Evolutionary conservation across 1,284 basidiomycete species (phyloP), one percentile per base, ranked within the genome.

Genomic region (Sphagnurus paluster): DNA sequence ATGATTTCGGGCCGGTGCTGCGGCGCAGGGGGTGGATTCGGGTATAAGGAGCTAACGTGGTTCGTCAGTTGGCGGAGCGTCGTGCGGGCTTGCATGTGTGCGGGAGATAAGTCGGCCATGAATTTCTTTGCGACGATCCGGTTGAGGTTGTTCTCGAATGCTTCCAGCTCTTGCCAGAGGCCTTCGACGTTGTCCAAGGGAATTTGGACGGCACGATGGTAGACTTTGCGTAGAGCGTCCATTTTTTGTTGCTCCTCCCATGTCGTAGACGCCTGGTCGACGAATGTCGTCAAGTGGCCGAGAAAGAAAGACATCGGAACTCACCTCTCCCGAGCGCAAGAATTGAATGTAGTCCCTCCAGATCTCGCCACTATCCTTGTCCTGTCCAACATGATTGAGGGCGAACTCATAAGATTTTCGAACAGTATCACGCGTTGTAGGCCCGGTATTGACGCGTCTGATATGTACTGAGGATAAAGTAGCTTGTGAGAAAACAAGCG

Each of bases 181-280:
- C 77, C 76, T 67, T 98, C 95, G 57, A 99, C 84, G 59, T 94
- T 96, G 65, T 93, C 87, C 56, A 98, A 77, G 0, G 97, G 97
- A 17, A 97, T 92, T 57, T 92, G 89, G 24, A 98, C 89, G 0
- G 93, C 96, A 40, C 92, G 83, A 60, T 97, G 93, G 68, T 96
- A 98, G 3, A 92, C 84, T 62, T 92, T 93, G 45, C 96, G 85
- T 3, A 99, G 74, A 3, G 84, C 80, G 59, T 98, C 96, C 84
- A 93, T 94, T 66, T 95, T 93, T 63, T 96, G 92, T 59, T 96
- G 93, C 55, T 90, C 86, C 64, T 98, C 94, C 95, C 95, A 98
- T 17, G 90, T 89, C 34, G 85, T 88, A 13, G 77, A 78, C 1
- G 82, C 75, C 82, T 89, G 34, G 8, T 6, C 28, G 23, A 9